phyloP scores from a whole-genome alignment of 371 early-diverging fungal genomes.

The Mucor piriformis region DNA sequence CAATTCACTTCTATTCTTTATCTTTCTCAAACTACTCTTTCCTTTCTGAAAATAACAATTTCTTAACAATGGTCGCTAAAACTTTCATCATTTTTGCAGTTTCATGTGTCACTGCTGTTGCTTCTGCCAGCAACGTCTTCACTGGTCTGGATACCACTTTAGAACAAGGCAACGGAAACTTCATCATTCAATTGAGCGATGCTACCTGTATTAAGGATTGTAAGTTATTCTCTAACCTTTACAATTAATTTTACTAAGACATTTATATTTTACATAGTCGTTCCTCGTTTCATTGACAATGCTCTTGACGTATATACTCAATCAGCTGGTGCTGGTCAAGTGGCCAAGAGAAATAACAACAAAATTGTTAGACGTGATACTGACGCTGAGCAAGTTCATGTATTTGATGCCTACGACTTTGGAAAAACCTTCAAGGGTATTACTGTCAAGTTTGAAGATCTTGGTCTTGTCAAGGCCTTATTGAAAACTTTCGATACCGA shows the following conservation, averaged over 20 bases:
- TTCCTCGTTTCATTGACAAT: conserved; percentile 37
- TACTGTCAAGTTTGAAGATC: conserved; percentile 33
- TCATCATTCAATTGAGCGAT: conserved; percentile 35
- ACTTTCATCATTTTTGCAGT: conserved; percentile 16
- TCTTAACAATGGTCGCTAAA: conserved; percentile 3
- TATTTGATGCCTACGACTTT: conserved; percentile 36
- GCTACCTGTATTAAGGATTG: conserved; percentile 34
- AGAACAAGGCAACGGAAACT: conserved; percentile 31
- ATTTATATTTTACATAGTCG: conserved; percentile 17
- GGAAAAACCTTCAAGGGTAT: conserved; percentile 38
- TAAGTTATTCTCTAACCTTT: conserved; percentile 11
- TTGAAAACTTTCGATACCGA: conserved; percentile 19
- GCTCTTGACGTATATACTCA: conserved; percentile 24
- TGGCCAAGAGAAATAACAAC: conserved; percentile 12
- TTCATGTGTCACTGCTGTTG: conserved; percentile 7
- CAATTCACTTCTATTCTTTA: not conserved
- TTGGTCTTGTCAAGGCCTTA: conserved; percentile 21
- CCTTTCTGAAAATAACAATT: conserved; percentile 1
- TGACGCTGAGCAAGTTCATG: conserved; percentile 26
- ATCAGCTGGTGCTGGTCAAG: conserved; percentile 3
- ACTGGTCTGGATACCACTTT: conserved; percentile 6
- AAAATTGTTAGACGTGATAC: conserved; percentile 24
- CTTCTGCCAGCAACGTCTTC: conserved; percentile 5
- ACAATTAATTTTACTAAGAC: not conserved
- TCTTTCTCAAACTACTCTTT: not conserved